Evolutionary conservation across 306 rosid species (phyloP), one percentile per base, ranked within the genome.

Genomic region (Dicorynia guianensis): DNA sequence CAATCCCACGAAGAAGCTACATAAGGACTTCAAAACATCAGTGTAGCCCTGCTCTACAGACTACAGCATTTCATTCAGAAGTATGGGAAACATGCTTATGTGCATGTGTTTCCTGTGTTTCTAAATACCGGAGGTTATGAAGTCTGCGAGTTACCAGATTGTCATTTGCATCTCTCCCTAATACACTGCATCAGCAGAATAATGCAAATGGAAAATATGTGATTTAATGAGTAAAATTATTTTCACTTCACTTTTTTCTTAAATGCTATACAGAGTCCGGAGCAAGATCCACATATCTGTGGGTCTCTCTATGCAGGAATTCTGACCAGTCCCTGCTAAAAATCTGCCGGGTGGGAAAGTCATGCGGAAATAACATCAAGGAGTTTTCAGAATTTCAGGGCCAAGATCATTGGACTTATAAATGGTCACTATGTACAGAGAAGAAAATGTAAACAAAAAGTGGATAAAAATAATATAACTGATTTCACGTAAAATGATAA

Each of bases 381-480:
- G 38, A 19, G 53, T 39, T 49, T 38, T 54, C 14, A 35, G 52
- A 44, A 14, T 17, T 15, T 33, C 20, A 67, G 57, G 17, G 61
- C 12, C 71, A 4, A 53, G 35, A 64, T 64, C 59, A 65, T 58
- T 33, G 50, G 55, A 75, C 46, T 75, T 63, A 55, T 19, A 18
- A 18, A 63, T 33, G 60, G 71, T 52, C 20, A 67, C 10, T n/a
- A 20, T 57, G 64, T 53, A 39, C 44, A 38, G 40, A 19, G 20
- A 15, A 54, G 7, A 64, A 68, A 47, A 69, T 10, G 46, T 34
- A 64, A 55, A 72, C 19, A 44, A 67, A 60, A 58, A 60, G 54
- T 34, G 77, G 67, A 65, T 66, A 25, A 15, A 56, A 75, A 79
- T 56, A 54, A 58, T 69, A 74, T 79, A 82, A 81, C 72, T 71